These are phyloP conservation scores for Boletus pseudo-olivaceus DNA, from an alignment of 768 basidiomycete species.

Conservation along the genomic window DNA sequence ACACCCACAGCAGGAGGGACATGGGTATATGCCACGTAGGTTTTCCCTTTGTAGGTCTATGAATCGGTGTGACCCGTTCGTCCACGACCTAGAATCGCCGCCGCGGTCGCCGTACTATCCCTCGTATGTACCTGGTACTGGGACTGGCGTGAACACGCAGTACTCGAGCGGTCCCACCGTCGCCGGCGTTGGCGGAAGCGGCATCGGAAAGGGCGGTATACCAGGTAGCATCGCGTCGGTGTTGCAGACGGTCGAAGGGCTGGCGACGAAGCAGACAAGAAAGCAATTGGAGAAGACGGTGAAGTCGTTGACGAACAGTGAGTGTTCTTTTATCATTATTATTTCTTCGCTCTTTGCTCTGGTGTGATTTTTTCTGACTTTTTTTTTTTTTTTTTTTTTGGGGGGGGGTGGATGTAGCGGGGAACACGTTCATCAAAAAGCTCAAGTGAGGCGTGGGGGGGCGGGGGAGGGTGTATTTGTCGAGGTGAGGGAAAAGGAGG, in stretches of 20 bases:
- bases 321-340: no score
- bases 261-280: no score
- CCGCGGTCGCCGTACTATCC: slow-evolving; percentile 1
- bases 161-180: background rate
- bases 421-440: slow-evolving; percentile 4
- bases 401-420: no score
- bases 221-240: slow-evolving; percentile 35
- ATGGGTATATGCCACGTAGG: slow-evolving; percentile 35
- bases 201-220: background rate
- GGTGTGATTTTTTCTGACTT: no score
- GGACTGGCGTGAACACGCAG: background rate
- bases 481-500: no score
- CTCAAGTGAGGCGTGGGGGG: background rate
- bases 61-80: background rate
- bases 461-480: no score
- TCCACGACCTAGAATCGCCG: background rate
- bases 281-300: slow-evolving; percentile 47
- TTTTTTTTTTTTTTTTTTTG: no score
- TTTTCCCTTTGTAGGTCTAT: background rate
- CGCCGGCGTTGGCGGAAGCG: background rate
- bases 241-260: slow-evolving; percentile 47
- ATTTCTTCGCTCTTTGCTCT: no score
- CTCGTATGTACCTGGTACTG: slow-evolving; percentile 7
- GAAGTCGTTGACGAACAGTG: no score
- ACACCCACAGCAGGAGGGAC: background rate